These are phyloP conservation scores for Phalaenopsis hybrid DNA, from an alignment of 116 monocot genomes.

Conservation along the genomic window DNA sequence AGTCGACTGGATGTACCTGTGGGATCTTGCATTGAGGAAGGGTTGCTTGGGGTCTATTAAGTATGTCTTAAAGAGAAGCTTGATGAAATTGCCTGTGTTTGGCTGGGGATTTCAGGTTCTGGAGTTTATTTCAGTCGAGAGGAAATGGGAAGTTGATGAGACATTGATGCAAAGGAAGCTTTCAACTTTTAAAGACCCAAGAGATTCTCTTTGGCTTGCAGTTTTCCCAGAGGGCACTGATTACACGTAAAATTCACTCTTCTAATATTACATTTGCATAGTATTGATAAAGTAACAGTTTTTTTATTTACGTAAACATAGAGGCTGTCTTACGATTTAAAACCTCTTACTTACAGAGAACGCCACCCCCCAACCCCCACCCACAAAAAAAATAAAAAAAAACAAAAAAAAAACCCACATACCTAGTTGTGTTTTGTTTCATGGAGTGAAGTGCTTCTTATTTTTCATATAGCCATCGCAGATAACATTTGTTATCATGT, in stretches of 20 bases:
- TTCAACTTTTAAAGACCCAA: constrained; percentile 48
- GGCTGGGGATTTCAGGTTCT: constrained; percentile 92
- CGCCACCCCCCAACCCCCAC: neutral
- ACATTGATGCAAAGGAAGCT: constrained; percentile 46
- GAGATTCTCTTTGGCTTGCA: constrained; percentile 88
- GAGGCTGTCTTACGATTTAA: neutral
- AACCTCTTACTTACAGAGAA: no score
- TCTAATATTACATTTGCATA: neutral
- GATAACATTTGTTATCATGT: neutral
- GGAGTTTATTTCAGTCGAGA: constrained; percentile 94
- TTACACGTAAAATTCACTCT: constrained; percentile 64
- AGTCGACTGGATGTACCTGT: constrained; percentile 99
- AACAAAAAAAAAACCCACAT: neutral
- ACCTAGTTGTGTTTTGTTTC: neutral
- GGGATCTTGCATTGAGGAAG: constrained; percentile 92
- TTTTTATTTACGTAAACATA: neutral
- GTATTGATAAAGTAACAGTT: neutral
- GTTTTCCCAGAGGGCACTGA: constrained; percentile 99
- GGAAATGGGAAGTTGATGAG: constrained; percentile 92
- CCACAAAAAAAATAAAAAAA: no score
- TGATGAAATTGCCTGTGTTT: constrained; percentile 95
- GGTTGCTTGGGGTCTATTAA: constrained; percentile 69
- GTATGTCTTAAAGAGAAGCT: constrained; percentile 84
- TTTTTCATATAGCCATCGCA: neutral
- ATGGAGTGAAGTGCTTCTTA: neutral